A percentile compares a stretch with the other conserved stretches of the same genome.
These are phyloP conservation scores for Boletus speciosus DNA, from an alignment of 768 basidiomycete species.

Conservation along the genomic window DNA sequence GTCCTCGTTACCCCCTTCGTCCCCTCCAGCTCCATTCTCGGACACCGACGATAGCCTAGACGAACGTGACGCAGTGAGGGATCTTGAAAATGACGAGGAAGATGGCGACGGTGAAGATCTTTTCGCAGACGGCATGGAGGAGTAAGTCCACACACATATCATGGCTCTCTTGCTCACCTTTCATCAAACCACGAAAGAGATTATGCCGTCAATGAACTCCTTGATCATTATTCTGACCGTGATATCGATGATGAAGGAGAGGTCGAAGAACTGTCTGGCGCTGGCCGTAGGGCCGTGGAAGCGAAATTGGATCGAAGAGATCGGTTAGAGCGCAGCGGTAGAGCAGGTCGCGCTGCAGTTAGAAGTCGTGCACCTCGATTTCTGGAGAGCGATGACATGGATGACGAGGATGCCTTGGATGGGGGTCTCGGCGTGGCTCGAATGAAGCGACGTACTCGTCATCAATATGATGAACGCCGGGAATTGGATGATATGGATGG, in stretches of 20 bases:
- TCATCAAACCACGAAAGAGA: slow-evolving; percentile 48
- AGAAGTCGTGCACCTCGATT: slow-evolving; percentile 85
- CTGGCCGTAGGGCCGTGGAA: slow-evolving; percentile 79
- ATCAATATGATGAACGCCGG: slow-evolving; percentile 90
- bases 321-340: slow-evolving; percentile 63
- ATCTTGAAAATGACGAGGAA: slow-evolving; percentile 66
- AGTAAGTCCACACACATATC: slow-evolving; percentile 43
- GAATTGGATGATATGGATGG: slow-evolving; percentile 91
- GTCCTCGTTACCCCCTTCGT: slow-evolving; percentile 83
- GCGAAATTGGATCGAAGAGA: slow-evolving; percentile 85
- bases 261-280: slow-evolving; percentile 61
- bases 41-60: slow-evolving; percentile 82
- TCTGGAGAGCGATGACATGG: slow-evolving; percentile 76
- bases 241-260: slow-evolving; percentile 84
- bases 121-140: slow-evolving; percentile 74
- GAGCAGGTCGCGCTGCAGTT: slow-evolving; percentile 66
- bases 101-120: slow-evolving; percentile 93
- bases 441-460: slow-evolving; percentile 78
- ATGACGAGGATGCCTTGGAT: slow-evolving; percentile 70
- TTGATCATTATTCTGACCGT: slow-evolving; percentile 85
- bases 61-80: slow-evolving; percentile 62
- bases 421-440: slow-evolving; percentile 62
- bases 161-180: slow-evolving; percentile 8
- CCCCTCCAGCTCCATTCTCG: slow-evolving; percentile 77
- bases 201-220: slow-evolving; percentile 75